Evolutionary conservation across 352 stramenopile genomes (phyloP).

Genomic region (Globisporangium orthogonon): DNA sequence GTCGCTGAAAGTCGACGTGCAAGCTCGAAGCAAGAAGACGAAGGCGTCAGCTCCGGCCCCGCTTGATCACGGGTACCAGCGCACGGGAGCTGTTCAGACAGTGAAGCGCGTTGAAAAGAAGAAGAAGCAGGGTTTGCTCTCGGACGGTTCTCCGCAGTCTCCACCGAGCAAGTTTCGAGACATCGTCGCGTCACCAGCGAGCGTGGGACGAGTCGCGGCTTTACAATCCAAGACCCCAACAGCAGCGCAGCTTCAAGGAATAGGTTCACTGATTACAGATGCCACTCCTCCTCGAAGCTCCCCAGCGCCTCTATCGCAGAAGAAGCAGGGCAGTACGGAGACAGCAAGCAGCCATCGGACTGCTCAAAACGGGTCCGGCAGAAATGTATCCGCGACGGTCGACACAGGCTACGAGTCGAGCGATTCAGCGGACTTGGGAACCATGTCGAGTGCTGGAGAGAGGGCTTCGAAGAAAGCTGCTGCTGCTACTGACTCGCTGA

Average conservation of each 20-base stretch:
- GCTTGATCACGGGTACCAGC: slow-evolving; percentile 17
- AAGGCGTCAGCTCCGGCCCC: slow-evolving; percentile 1
- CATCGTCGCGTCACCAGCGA: slow-evolving; percentile 5
- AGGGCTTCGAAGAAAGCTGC: slow-evolving; percentile 10
- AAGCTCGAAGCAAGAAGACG: slow-evolving; percentile 17
- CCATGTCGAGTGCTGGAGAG: slow-evolving; percentile 11
- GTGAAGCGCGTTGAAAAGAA: slow-evolving; percentile 18
- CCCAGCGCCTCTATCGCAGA: background rate
- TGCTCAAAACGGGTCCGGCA: background rate
- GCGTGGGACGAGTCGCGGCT: background rate
- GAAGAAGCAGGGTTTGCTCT: slow-evolving; percentile 2
- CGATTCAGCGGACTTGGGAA: slow-evolving; percentile 8
- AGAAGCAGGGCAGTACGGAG: background rate
- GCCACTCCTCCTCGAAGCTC: background rate
- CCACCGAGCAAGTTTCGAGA: slow-evolving; percentile 6
- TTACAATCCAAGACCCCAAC: background rate
- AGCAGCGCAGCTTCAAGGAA: background rate
- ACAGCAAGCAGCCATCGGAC: background rate
- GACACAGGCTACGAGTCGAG: slow-evolving; percentile 15
- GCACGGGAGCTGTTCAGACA: slow-evolving; percentile 11
- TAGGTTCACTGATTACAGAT: background rate
- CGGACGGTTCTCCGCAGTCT: slow-evolving; percentile 6
- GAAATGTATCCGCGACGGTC: background rate
- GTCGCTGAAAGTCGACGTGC: slow-evolving; percentile 23
- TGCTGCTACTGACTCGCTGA: slow-evolving; percentile 13